Percentiles rank a stretch among this genome's conserved stretches.
Conservation (phyloP, 2,329 filamentous ascomycete species). For the Colletotrichum camelliae region DNA sequence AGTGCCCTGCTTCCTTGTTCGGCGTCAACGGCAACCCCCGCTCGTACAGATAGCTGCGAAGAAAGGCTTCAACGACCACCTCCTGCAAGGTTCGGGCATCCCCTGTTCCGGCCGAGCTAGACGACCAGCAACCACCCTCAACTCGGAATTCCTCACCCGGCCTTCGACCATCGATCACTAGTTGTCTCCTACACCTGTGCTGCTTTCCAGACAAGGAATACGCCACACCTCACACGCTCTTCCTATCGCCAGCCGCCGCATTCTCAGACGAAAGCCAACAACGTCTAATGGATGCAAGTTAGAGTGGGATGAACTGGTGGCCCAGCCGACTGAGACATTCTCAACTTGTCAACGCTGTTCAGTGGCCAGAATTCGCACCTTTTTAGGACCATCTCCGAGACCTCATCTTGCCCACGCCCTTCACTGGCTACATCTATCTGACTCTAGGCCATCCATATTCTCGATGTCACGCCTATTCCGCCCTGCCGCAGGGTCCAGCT, state of each 20-base stretch:
- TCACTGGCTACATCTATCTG: neutral
- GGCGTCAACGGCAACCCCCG: neutral
- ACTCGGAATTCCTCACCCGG: neutral
- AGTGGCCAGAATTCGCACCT: neutral
- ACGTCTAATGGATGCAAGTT: neutral
- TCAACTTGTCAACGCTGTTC: neutral
- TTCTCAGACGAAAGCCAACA: neutral
- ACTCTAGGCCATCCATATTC: neutral
- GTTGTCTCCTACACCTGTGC: neutral
- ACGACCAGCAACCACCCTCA: neutral
- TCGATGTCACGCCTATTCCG: neutral
- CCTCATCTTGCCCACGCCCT: neutral
- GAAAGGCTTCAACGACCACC: neutral
- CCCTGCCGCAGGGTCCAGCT: neutral
- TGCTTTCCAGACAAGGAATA: neutral
- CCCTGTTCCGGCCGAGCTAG: constrained; percentile 13
- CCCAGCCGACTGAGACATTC: constrained; percentile 10
- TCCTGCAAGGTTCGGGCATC: neutral
- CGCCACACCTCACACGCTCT: neutral
- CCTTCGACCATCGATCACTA: neutral
- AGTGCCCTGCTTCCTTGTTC: neutral
- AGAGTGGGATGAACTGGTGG: neutral
- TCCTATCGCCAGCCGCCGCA: neutral
- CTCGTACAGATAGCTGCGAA: neutral
- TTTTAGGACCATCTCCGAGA: neutral